Conservation (phyloP, 176 grass and related monocot genomes). For the Miscanthus lutarioriparius region DNA sequence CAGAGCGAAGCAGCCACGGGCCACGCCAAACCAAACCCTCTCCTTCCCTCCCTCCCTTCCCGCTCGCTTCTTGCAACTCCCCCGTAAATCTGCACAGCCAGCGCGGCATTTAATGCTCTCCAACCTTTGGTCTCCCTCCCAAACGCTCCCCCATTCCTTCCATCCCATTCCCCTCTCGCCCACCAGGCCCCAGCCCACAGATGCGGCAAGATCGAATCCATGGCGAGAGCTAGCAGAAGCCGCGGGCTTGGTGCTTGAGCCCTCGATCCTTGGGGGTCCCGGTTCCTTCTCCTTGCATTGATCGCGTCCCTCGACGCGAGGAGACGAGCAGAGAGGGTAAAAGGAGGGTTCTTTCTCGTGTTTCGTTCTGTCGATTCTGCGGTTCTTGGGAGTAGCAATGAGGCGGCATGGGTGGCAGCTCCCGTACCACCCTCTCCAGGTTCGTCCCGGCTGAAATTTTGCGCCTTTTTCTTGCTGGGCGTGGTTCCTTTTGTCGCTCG, state of each 20-base stretch:
- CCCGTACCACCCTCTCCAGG: constrained; percentile 98
- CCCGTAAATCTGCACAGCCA: constrained; percentile 50
- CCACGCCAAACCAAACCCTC: background rate
- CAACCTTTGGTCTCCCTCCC: constrained; percentile 24
- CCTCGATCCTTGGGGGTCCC: constrained; percentile 1
- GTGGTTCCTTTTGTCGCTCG: background rate
- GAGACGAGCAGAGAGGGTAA: background rate
- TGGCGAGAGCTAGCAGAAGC: constrained; percentile 3
- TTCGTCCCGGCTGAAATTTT: constrained; percentile 23
- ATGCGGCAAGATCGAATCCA: constrained; percentile 36
- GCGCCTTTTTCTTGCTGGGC: background rate
- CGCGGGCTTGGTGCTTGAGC: constrained; percentile 8
- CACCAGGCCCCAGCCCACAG: background rate
- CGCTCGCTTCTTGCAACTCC: constrained; percentile 11
- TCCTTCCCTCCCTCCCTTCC: background rate
- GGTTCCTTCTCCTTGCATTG: constrained; percentile 8
- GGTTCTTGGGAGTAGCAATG: constrained; percentile 45
- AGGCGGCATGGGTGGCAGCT: constrained; percentile 98
- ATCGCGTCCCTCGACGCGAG: constrained; percentile 20
- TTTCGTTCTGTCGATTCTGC: background rate
- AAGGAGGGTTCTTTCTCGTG: constrained; percentile 2
- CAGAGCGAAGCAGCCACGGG: background rate
- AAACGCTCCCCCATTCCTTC: background rate
- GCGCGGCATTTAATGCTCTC: constrained; percentile 51
- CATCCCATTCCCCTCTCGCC: background rate